Evolutionary conservation across 768 basidiomycete species (phyloP), one percentile per base, ranked within the genome.

Genomic region (Zangia roseola): DNA sequence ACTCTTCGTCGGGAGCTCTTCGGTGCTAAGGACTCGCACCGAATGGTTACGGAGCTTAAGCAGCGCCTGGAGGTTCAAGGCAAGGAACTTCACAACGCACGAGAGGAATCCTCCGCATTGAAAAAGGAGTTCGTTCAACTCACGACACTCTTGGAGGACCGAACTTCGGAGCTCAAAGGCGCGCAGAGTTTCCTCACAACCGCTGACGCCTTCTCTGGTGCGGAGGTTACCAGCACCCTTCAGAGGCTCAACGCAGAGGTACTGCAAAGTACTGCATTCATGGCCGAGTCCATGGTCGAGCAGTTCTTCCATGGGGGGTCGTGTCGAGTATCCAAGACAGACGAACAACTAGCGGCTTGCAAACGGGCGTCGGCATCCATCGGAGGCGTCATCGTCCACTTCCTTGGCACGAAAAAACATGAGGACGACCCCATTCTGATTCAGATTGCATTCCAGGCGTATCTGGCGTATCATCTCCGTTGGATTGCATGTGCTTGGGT

Each of bases 251-350:
- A 81, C 42, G 61, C 74, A 7, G 73, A 74, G 49, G 75, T 80
- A 25, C 70, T 71, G 26, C 77, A 81, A 55, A 71, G 71, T 14
- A 74, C 78, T 2, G 74, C 75, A 0, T 69, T 66, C 47, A 70
- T 81, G 47, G 72, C 78, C 2, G 79, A 80, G 47, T 57, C 71
- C 28, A 69, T 81, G 47, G 70, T 76, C 2, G 78, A 79, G 40
- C 42, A 69, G 1, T 73, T 74, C 61, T 63, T 58, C 9, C 62
- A 65, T 13, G 64, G 59, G 31, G 30, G 33, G 23, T 33, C 21
- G n/a, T n/a, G n/a, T 1, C 53, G 36, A 42, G 53, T 26, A 1
- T 47, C 50, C 40, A 57, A 53, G 43, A 49, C 54, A 2, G 51
- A 55, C 10, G 62, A 61, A n/a, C 65, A 67, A 37, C 25, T 56